phyloP scores from a whole-genome alignment of 306 rosid genomes.

The Pterocarpus santalinus region DNA sequence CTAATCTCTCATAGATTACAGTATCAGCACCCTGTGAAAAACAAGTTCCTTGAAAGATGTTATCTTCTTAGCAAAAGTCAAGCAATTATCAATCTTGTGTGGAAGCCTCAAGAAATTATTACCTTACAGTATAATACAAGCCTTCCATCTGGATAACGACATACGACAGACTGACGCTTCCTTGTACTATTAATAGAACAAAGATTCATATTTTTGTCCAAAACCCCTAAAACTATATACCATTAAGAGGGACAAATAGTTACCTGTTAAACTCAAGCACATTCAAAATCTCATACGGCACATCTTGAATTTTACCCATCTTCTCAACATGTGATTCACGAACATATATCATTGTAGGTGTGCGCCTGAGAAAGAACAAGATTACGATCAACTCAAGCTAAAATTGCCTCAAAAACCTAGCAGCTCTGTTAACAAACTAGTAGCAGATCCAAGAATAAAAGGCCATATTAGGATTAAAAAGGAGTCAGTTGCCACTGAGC shows the following conservation, averaged over 20 bases:
- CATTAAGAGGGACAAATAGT: neutral
- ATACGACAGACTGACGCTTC: slow-evolving; percentile 88
- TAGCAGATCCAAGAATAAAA: slow-evolving; percentile 34
- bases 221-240: neutral
- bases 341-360: slow-evolving; percentile 78
- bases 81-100: slow-evolving; percentile 19
- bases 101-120: slow-evolving; percentile 45
- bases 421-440: slow-evolving; percentile 24
- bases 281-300: slow-evolving; percentile 74
- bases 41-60: slow-evolving; percentile 45
- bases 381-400: slow-evolving; percentile 33
- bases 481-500: neutral
- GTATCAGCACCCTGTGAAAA: slow-evolving; percentile 79
- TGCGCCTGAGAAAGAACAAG: slow-evolving; percentile 64
- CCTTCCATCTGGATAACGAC: slow-evolving; percentile 83
- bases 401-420: slow-evolving; percentile 20
- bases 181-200: slow-evolving; percentile 65
- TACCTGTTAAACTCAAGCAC: slow-evolving; percentile 89
- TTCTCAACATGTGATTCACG: slow-evolving; percentile 83
- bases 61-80: slow-evolving; percentile 34
- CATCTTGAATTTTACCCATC: slow-evolving; percentile 69
- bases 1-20: slow-evolving; percentile 76
- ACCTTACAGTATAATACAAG: slow-evolving; percentile 85
- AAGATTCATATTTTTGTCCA: slow-evolving; percentile 27
- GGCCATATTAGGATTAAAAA: slow-evolving; percentile 37